Conservation (phyloP, 805 yeast genomes). For the Saitoella complicata region DNA sequence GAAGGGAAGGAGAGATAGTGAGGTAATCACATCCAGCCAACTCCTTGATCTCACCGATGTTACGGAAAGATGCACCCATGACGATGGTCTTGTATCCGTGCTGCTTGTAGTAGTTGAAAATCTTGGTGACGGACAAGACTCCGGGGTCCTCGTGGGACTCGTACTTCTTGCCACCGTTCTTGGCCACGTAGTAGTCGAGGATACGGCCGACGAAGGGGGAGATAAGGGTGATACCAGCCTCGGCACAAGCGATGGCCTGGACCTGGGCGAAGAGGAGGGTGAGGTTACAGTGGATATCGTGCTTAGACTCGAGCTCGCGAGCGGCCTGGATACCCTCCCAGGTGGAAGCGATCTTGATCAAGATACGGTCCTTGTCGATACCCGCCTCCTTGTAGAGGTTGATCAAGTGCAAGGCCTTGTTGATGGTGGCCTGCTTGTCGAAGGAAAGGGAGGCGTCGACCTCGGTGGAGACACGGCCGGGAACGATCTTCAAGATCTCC, state of each 20-base stretch:
- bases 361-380: slow-evolving; percentile 71
- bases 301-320: slow-evolving; percentile 74
- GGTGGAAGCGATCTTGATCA: slow-evolving; percentile 94
- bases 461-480: slow-evolving; percentile 98
- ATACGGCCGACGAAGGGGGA: slow-evolving; percentile 99
- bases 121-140: slow-evolving; percentile 72
- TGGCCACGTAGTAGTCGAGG: slow-evolving; percentile 93
- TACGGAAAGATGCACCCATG: slow-evolving; percentile 99
- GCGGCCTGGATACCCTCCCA: slow-evolving; percentile 99
- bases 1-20: slow-evolving; percentile 84
- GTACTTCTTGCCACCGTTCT: slow-evolving; percentile 70
- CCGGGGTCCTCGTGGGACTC: slow-evolving; percentile 81
- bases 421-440: slow-evolving; percentile 83
- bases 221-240: slow-evolving; percentile 86
- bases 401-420: slow-evolving; percentile 85
- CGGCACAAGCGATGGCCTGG: slow-evolving; percentile 99
- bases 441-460: slow-evolving; percentile 97
- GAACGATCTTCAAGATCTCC: slow-evolving; percentile 83
- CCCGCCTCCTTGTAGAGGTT: slow-evolving; percentile 73
- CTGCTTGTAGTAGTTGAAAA: slow-evolving; percentile 97
- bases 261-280: slow-evolving; percentile 86
- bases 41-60: slow-evolving; percentile 84
- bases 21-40: slow-evolving; percentile 94
- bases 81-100: slow-evolving; percentile 91
- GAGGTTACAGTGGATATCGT: slow-evolving; percentile 87